These are phyloP conservation scores for Cinnamomum chago DNA, from an alignment of 164 flowering plant genomes.

Conservation along the genomic window DNA sequence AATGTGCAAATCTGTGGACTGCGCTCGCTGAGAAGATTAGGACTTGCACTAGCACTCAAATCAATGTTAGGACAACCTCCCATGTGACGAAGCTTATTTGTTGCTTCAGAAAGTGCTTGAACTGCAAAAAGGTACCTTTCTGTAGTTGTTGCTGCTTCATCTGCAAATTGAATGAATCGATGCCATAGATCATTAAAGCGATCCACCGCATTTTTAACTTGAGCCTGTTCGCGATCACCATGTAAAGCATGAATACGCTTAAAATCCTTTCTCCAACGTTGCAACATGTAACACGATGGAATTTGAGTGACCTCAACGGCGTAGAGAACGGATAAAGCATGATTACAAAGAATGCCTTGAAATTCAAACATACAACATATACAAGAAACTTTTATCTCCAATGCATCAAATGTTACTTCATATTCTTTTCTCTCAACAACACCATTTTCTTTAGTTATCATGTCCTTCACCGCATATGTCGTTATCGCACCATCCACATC, in stretches of 20 bases:
- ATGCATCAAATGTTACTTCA: not conserved
- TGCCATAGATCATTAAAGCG: not conserved
- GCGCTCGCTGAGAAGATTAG: not conserved
- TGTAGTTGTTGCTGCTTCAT: not conserved
- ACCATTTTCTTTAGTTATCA: not conserved
- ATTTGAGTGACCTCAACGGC: not conserved
- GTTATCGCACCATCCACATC: not conserved
- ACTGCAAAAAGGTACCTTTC: not conserved
- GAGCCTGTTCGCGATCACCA: not conserved
- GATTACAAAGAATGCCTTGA: constrained; percentile 1
- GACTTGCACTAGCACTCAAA: not conserved
- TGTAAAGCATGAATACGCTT: not conserved
- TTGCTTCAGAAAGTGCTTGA: not conserved
- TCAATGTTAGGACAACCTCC: not conserved
- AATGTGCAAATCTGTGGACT: not conserved
- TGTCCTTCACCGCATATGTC: not conserved
- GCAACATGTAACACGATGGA: not conserved
- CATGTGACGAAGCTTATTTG: not conserved
- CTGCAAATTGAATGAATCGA: not conserved
- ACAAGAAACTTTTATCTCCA: not conserved
- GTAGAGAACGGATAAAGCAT: not conserved
- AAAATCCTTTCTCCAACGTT: constrained; percentile 1
- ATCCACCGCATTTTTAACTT: not conserved
- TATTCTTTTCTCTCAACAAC: not conserved
- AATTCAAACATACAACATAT: not conserved